These are phyloP conservation scores for Fusarium scirpi DNA, from an alignment of 2,329 filamentous ascomycete genomes.

Conservation along the genomic window DNA sequence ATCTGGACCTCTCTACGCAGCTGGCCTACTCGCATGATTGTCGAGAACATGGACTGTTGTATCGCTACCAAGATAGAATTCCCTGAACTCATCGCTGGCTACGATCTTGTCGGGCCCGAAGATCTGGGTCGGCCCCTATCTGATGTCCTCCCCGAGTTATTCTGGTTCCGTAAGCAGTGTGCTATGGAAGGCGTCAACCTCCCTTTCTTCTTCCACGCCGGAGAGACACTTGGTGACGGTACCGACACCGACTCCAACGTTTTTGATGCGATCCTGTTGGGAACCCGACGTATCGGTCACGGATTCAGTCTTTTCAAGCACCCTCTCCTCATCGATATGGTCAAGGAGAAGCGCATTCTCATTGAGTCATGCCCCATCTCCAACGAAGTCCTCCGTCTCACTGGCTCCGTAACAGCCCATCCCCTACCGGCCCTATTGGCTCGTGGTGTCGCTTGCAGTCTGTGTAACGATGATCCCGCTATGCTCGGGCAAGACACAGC, in stretches of 20 bases:
- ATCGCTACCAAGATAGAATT: constrained; percentile 83
- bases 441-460: constrained; percentile 82
- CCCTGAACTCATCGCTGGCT: constrained; percentile 85
- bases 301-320: constrained; percentile 92
- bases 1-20: constrained; percentile 85
- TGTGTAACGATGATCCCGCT: constrained; percentile 92
- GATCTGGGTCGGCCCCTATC: constrained; percentile 80
- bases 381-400: constrained; percentile 87
- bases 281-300: constrained; percentile 89
- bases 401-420: constrained; percentile 80
- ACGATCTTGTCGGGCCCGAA: constrained; percentile 91
- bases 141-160: constrained; percentile 84
- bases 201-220: constrained; percentile 96
- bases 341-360: constrained; percentile 88
- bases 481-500: constrained; percentile 86
- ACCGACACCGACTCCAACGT: constrained; percentile 82
- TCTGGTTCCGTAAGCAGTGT: constrained; percentile 94
- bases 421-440: constrained; percentile 86
- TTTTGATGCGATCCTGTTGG: constrained; percentile 88
- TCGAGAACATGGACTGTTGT: constrained; percentile 88
- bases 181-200: constrained; percentile 81
- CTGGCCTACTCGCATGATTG: constrained; percentile 72
- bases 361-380: constrained; percentile 92
- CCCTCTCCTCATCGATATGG: constrained; percentile 86
- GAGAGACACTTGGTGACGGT: constrained; percentile 83